These are phyloP conservation scores for Rhizopogon vinicolor DNA, from an alignment of 768 basidiomycete species.

Conservation along the genomic window DNA sequence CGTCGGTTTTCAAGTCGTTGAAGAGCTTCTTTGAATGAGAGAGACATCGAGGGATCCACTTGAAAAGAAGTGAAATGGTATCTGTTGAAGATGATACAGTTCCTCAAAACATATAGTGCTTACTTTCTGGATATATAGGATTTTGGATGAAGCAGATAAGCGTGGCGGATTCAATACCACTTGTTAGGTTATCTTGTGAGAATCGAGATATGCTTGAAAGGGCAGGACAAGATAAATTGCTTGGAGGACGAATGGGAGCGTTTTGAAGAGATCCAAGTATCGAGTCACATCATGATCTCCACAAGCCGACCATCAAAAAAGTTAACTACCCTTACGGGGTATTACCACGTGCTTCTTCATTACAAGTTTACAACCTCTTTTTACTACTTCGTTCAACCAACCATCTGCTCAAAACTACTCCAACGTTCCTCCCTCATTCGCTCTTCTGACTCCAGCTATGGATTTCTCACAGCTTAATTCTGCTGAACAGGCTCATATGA, in stretches of 20 bases:
- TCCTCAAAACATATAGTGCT: not conserved
- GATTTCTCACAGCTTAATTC: conserved; percentile 88
- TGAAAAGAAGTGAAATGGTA: conserved; percentile 5
- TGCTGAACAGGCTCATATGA: conserved; percentile 96
- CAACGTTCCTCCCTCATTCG: conserved; percentile 4
- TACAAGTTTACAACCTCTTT: not conserved
- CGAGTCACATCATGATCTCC: conserved; percentile 4
- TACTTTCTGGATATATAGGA: conserved; percentile 22
- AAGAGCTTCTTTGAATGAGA: conserved; percentile 77
- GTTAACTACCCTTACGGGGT: not conserved
- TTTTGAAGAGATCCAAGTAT: conserved; percentile 2
- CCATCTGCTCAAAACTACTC: conserved; percentile 1
- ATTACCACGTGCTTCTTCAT: not conserved
- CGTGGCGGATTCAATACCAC: conserved; percentile 9
- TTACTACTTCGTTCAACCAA: conserved; percentile 9
- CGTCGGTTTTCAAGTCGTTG: conserved; percentile 81
- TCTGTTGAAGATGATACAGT: conserved; percentile 15
- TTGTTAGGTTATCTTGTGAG: conserved; percentile 6
- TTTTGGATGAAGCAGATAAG: not conserved
- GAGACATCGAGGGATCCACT: conserved; percentile 54
- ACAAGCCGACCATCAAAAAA: not conserved
- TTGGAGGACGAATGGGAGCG: not conserved
- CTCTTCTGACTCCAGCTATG: conserved; percentile 41
- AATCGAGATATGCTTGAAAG: not conserved
- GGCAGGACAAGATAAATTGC: not conserved